Percentiles rank a stretch among this genome's conserved stretches.
Conservation (phyloP, 2,329 filamentous ascomycete genomes). For the Arachnomyces sp. region DNA sequence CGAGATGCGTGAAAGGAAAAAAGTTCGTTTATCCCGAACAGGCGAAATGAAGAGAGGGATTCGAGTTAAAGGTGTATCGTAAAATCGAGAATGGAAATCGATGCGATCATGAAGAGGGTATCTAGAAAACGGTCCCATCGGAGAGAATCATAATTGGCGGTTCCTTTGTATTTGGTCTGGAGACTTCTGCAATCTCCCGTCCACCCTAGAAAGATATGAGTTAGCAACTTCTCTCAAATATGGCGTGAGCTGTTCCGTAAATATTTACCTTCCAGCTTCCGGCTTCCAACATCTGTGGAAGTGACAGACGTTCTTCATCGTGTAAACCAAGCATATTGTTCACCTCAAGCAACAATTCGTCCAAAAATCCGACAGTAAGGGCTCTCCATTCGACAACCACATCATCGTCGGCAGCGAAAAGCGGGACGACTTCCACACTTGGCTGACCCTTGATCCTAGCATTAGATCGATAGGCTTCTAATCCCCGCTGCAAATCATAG, state of each 20-base stretch:
- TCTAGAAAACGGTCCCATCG: slow-evolving; percentile 89
- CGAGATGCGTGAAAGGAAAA: too few relatives aligned
- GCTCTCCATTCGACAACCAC: slow-evolving; percentile 75
- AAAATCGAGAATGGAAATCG: too few relatives aligned
- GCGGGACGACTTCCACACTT: slow-evolving; percentile 63
- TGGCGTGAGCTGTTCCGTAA: background rate
- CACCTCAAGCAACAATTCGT: slow-evolving; percentile 61
- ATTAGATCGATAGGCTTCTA: slow-evolving; percentile 62
- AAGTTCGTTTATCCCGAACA: too few relatives aligned
- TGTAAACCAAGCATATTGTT: slow-evolving; percentile 59
- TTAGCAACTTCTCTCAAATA: slow-evolving; percentile 5
- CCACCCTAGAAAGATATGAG: slow-evolving; percentile 57
- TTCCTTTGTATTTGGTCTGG: slow-evolving; percentile 89
- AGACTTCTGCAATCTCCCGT: slow-evolving; percentile 90
- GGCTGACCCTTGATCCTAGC: slow-evolving; percentile 63
- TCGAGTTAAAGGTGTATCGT: slow-evolving; percentile 5
- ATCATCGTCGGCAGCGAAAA: slow-evolving; percentile 65
- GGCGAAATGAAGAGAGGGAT: slow-evolving; percentile 12
- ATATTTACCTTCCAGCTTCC: slow-evolving; percentile 88
- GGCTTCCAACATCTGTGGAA: slow-evolving; percentile 88
- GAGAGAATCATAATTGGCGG: slow-evolving; percentile 93
- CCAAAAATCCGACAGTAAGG: slow-evolving; percentile 64
- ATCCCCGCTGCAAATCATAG: slow-evolving; percentile 59
- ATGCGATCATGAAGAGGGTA: background rate
- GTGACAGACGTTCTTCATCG: slow-evolving; percentile 60